These are phyloP conservation scores for Capsicum pubescens DNA, from an alignment of 257 asterid species.

Conservation along the genomic window DNA sequence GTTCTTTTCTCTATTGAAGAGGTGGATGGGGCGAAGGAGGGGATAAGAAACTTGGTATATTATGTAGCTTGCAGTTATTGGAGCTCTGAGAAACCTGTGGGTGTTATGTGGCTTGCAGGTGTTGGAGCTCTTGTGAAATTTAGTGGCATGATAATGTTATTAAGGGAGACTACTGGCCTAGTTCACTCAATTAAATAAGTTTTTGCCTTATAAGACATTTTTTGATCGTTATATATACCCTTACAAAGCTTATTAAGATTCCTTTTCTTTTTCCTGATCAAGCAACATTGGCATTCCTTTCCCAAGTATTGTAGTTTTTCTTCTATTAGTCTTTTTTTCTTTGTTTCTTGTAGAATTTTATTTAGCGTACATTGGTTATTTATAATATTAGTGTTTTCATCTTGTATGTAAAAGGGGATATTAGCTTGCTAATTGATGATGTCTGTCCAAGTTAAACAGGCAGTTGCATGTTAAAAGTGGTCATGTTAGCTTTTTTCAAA, in stretches of 20 bases:
- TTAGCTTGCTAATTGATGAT: background rate
- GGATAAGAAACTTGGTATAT: background rate
- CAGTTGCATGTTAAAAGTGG: background rate
- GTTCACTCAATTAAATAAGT: background rate
- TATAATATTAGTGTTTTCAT: background rate
- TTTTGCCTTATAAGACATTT: background rate
- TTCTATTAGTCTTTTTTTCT: background rate
- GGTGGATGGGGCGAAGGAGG: background rate
- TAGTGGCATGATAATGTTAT: background rate
- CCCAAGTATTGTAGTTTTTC: constrained; percentile 7
- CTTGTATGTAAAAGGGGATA: background rate
- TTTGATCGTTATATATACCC: background rate
- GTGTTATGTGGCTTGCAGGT: background rate
- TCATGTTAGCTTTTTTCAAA: constrained; percentile 2
- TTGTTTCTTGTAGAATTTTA: constrained; percentile 4
- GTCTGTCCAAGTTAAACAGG: background rate
- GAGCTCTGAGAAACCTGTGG: constrained; percentile 4
- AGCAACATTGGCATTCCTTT: background rate
- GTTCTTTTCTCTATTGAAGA: constrained; percentile 7
- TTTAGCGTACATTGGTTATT: background rate
- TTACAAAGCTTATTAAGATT: background rate
- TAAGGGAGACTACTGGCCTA: background rate
- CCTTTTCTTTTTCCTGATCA: background rate
- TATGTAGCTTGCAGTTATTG: background rate
- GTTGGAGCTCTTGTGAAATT: constrained; percentile 1